Evolutionary conservation across 176 grass and related monocot genomes (phyloP), one percentile per base, ranked within the genome.

Genomic region (Tillandsia fasciculata): DNA sequence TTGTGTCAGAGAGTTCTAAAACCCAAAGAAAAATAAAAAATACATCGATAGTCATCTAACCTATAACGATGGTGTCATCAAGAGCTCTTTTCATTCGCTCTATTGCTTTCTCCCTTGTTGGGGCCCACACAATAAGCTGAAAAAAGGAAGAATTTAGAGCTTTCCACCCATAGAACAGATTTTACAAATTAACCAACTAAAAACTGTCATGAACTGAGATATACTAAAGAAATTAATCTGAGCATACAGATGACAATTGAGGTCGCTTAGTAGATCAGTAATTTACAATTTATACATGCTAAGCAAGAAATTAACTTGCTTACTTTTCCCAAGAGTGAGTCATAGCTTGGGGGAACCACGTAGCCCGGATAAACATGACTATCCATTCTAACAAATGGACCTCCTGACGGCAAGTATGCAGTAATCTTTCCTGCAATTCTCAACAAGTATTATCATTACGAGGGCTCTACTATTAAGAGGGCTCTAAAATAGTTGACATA

Each of bases 321-420:
- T 26, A 85, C 83, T 77, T 85, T 85, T 77, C 83, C 83, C 26
- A 85, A 73, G 24, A 85, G 52, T 14, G 83, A 85, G 63, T 85
- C 77, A 12, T 85, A 85, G 73, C 77, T 85, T 28, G 83, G 83
- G 27, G 83, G 83, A 65, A 85, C 83, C 24, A 85, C 77, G 53
- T 85, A 85, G 64, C 77, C 83, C 50, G 83, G 77, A 76, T 85
- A 85, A 72, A 85, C 52, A 67, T 85, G 83, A 80, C 83, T 85
- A 63, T 85, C 83, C 77, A 85, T 85, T 85, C 83, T 85, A 50
- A 85, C 83, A 72, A 85, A 85, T 49, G 83, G 83, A 20, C 83
- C 83, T 65, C 83, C 83, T 13, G 83, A 80, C 69, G 83, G 83
- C 72, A 85, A 80, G 72, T 85, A 85, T 72, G 83, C 71, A 59